Evolutionary conservation across 73 alveolate species (phyloP).

Genomic region (Vitrella brassicaformis): DNA sequence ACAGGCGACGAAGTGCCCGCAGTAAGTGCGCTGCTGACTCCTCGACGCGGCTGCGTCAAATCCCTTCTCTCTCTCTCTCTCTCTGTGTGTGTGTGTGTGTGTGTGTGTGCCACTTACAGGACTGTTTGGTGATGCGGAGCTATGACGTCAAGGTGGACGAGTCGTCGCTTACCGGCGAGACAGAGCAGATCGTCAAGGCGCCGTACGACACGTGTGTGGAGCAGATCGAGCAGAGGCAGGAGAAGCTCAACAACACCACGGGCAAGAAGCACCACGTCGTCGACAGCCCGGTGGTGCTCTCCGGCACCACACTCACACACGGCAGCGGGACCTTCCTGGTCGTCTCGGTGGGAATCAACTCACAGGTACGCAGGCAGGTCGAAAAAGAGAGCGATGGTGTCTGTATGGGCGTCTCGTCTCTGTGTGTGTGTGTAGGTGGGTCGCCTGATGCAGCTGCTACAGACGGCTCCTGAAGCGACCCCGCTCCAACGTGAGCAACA

Average conservation of each 20-base stretch:
- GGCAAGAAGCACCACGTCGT: background rate
- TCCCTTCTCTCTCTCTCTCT: background rate
- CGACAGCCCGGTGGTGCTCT: background rate
- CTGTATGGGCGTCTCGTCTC: too few species aligned
- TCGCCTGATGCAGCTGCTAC: too few species aligned
- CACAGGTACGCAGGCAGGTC: background rate
- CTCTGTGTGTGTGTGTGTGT: background rate
- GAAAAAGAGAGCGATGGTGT: too few species aligned
- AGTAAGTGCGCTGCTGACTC: background rate
- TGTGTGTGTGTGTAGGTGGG: too few species aligned
- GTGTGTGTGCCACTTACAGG: background rate
- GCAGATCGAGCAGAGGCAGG: background rate
- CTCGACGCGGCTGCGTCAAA: background rate
- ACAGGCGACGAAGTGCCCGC: slow-evolving; percentile 1
- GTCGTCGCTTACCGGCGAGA: background rate
- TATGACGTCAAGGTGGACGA: background rate
- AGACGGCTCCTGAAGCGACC: too few species aligned
- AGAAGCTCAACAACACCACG: background rate
- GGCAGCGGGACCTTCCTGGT: background rate
- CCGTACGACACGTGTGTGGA: background rate
- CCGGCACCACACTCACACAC: background rate
- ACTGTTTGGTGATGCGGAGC: background rate
- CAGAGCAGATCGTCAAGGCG: background rate
- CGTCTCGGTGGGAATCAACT: background rate
- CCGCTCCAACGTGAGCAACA: too few species aligned